Evolutionary conservation across 257 asterid genomes (phyloP).

Genomic region (Solanum rostratum): DNA sequence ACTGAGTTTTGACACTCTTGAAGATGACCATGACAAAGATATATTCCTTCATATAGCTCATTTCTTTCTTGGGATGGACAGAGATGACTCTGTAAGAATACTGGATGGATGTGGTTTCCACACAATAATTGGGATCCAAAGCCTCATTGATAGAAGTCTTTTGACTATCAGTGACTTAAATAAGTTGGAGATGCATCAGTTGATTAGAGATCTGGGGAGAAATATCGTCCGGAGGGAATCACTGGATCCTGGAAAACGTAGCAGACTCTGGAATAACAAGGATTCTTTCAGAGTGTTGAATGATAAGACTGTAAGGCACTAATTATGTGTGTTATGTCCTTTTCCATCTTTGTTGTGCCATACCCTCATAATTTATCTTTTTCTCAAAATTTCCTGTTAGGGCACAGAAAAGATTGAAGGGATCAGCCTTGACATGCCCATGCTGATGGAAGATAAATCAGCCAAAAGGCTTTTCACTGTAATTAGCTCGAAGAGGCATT

Average conservation of each 20-base stretch:
- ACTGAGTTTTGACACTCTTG: background rate
- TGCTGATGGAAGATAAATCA: background rate
- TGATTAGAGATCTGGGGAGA: conserved; percentile 4
- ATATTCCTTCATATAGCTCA: conserved; percentile 1
- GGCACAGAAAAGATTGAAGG: conserved; percentile 10
- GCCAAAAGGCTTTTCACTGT: background rate
- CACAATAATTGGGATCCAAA: conserved; percentile 3
- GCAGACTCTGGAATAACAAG: conserved; percentile 1
- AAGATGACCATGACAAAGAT: conserved; percentile 1
- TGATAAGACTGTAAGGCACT: background rate
- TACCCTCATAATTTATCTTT: background rate
- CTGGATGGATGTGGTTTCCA: conserved; percentile 5
- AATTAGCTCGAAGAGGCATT: background rate
- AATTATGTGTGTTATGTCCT: background rate
- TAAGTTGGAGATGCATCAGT: background rate
- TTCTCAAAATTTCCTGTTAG: background rate
- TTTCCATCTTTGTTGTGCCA: background rate
- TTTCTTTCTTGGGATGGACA: conserved; percentile 1
- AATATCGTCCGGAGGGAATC: background rate
- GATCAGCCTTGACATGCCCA: conserved; percentile 2
- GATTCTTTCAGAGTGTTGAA: background rate
- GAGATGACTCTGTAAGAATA: background rate
- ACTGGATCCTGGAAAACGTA: conserved; percentile 3
- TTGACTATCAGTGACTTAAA: background rate
- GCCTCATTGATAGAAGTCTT: background rate